phyloP scores from a whole-genome alignment of 2,329 filamentous ascomycete genomes.

The Pseudocercospora pini-densiflorae region DNA sequence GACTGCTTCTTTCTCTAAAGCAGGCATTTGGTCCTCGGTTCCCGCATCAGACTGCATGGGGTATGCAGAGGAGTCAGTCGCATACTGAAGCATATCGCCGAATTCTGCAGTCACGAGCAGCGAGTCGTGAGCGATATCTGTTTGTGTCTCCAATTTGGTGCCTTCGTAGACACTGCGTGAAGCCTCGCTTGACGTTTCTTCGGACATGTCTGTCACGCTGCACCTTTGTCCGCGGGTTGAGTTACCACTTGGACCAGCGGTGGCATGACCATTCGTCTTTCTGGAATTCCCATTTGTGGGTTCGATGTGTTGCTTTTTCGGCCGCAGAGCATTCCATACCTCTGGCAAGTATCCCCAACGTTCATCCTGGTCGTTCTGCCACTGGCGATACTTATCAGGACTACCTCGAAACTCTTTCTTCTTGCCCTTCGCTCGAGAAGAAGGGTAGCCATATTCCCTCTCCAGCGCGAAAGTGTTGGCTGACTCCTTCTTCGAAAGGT shows the following conservation, averaged over 20 bases:
- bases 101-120: neutral
- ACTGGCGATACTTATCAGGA: neutral
- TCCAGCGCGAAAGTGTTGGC: neutral
- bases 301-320: neutral
- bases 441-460: neutral
- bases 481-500: neutral
- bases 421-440: neutral
- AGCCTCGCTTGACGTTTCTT: neutral
- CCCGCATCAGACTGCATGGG: neutral
- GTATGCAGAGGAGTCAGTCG: neutral
- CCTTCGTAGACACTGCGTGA: neutral
- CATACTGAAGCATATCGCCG: neutral
- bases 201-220: neutral
- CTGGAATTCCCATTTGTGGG: neutral
- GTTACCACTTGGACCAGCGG: neutral
- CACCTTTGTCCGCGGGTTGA: neutral
- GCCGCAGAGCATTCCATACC: neutral
- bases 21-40: neutral
- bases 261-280: neutral
- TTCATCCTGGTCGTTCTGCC: neutral
- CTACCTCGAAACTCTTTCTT: neutral
- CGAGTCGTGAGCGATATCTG: neutral
- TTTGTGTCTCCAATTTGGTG: neutral
- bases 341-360: neutral
- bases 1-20: neutral